Evolutionary conservation across 768 basidiomycete genomes (phyloP), one percentile per base, ranked within the genome.

Genomic region (Peribolospora baueri): DNA sequence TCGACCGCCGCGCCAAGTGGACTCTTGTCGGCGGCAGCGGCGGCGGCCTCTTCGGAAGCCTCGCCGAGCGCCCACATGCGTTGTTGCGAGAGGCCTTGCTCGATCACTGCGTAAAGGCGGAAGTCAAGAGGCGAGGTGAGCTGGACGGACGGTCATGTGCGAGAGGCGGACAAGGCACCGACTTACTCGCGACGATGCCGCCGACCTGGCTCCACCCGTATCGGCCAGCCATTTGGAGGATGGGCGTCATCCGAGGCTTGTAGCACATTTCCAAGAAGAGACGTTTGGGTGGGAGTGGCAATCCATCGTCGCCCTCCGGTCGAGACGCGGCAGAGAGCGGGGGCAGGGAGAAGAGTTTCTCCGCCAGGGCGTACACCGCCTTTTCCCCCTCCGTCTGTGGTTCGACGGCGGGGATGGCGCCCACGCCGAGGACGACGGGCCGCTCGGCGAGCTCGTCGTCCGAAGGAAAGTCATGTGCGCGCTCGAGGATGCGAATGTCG

Each of bases 401-500:
- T 43, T 54, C 57, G 38, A 58, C 55, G 7, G 36, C n/a, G 10
- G 57, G 57, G 36, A 58, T 58, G 8, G 57, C 57, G 7, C 57
- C 57, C 11, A 56, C 55, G 2, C 57, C 57, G 9, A 58, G 50
- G 11, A 10, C 8, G 14, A 58, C 43, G 10, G 54, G 54, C 38
- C 7, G 39, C 42, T 25, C 8, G 8, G 55, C 57, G 5, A 45
- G 36, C 25, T 45, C n/a, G 9, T 50, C 36, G 8, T 55, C 48
- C 1, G 25, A 25, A 25, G 25, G 25, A 25, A 25, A 25, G 25
- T 1, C 25, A 25, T 25, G 25, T 8, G 51, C 57, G 13, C n/a
- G 14, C 9, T 47, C 42, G 10, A 56, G 46, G 11, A 51, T 38
- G 11, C 55, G 50, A 2, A 56, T 5, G 39, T 56, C 50, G 9